phyloP scores from a whole-genome alignment of 164 flowering plant genomes.

The Malania oleifera region DNA sequence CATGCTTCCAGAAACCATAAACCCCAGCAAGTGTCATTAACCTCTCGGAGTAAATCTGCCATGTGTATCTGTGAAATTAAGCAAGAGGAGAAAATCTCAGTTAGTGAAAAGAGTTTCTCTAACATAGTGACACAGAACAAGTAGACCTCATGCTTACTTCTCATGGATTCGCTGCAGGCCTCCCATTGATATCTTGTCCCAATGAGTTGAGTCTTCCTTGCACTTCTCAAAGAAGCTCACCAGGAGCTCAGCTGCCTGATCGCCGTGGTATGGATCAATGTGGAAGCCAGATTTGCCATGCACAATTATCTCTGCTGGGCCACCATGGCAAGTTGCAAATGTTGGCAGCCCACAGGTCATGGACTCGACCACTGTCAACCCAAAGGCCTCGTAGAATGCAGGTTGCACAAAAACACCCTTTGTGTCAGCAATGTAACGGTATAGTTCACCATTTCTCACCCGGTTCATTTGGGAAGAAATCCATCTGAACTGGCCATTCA shows the following conservation, averaged over 20 bases:
- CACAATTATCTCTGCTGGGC: conserved; percentile 94
- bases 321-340: conserved; percentile 90
- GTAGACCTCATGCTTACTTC: conserved; percentile 46
- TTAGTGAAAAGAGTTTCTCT: background rate
- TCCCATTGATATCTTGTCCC: conserved; percentile 72
- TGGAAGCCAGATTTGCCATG: conserved; percentile 91
- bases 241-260: conserved; percentile 72
- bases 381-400: conserved; percentile 92
- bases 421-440: conserved; percentile 88
- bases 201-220: conserved; percentile 64
- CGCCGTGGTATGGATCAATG: conserved; percentile 96
- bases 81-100: background rate
- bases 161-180: conserved; percentile 82
- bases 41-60: conserved; percentile 93
- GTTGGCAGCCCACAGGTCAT: conserved; percentile 98
- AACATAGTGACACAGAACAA: too few relatives aligned
- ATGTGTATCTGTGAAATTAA: conserved; percentile 57
- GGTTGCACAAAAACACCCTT: conserved; percentile 91
- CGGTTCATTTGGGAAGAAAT: conserved; percentile 94
- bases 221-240: conserved; percentile 76
- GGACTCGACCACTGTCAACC: conserved; percentile 92
- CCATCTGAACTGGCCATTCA: conserved; percentile 95
- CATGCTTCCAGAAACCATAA: conserved; percentile 96
- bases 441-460: conserved; percentile 96
- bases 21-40: conserved; percentile 81